phyloP scores from a whole-genome alignment of 106 monocot genomes.

The Narthecium ossifragum region DNA sequence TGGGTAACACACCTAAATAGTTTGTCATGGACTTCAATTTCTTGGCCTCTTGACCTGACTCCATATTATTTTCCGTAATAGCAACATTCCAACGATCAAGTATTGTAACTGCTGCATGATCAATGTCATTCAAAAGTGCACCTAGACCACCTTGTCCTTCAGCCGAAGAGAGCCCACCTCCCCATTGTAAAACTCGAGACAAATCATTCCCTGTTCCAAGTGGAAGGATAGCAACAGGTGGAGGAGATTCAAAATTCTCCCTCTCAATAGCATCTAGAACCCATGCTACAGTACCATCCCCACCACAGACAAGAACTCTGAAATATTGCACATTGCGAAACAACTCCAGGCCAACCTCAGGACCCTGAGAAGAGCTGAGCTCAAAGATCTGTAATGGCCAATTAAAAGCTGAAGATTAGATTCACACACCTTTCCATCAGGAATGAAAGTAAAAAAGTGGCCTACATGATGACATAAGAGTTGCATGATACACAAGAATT shows the following conservation, averaged over 20 bases:
- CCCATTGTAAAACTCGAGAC: slow-evolving; percentile 78
- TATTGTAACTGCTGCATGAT: slow-evolving; percentile 79
- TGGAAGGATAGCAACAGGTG: slow-evolving; percentile 92
- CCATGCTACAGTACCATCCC: slow-evolving; percentile 92
- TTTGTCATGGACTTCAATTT: slow-evolving; percentile 74
- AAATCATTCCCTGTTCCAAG: slow-evolving; percentile 96
- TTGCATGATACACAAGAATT: too few species aligned
- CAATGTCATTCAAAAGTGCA: slow-evolving; percentile 52
- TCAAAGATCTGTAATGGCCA: slow-evolving; percentile 75
- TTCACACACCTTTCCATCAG: too few species aligned
- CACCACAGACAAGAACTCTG: slow-evolving; percentile 90
- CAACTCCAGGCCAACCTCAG: slow-evolving; percentile 73
- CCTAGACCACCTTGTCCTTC: slow-evolving; percentile 58
- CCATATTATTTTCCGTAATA: slow-evolving; percentile 42
- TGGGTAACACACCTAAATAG: slow-evolving; percentile 71
- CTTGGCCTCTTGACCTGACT: slow-evolving; percentile 16
- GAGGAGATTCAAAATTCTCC: slow-evolving; percentile 85
- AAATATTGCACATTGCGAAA: slow-evolving; percentile 63
- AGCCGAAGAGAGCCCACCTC: slow-evolving; percentile 73
- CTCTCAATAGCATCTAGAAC: slow-evolving; percentile 90
- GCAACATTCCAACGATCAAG: slow-evolving; percentile 86
- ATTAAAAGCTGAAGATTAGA: too few species aligned
- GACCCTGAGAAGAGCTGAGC: slow-evolving; percentile 64
- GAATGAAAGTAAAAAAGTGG: too few species aligned
- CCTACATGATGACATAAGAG: too few species aligned